Base-by-base conservation (phyloP, 2,329 filamentous ascomycete species). In the Ophiostoma pallidulum region DNA sequence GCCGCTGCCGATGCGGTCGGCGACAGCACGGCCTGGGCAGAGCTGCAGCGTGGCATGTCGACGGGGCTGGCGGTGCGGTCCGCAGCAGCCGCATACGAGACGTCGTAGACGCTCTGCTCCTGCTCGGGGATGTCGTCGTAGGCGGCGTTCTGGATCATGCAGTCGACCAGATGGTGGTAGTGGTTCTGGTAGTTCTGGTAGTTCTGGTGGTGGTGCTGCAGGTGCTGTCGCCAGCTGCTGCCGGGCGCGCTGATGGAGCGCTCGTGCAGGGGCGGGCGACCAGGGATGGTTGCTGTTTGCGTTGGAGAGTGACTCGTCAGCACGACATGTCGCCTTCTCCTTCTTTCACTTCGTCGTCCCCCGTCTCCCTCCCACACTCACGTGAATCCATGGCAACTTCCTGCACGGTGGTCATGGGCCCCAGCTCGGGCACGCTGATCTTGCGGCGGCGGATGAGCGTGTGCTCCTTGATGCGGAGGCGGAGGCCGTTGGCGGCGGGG, bases 381-480 rank as follows among this genome's bases (percentile, higher is more conserved):
- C 81, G 81, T 57, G 81, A 84, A 63, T 85, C 81, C 78, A 84
- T 83, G 44, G 77, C 62, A 41, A 74, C 64, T 58, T 84, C 80
- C 53, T 83, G 78, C 13, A 84, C 80, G 2, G 80, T 83, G 5
- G 79, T 82, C 79, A 83, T 81, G 29, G 77, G 78, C 2, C 77
- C 80, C 41, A 82, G 62, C 52, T 84, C 81, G 9, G 78, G 75
- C 13, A 81, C 74, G 62, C 75, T 82, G 55, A 77, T 67, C 59
- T 84, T 84, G 53, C 79, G 73, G 56, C 80, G 71, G 52, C 78
- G 69, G 42, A 64, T 69, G 49, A 78, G 63, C 54, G 70, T 75
- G 58, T 75, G 72, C 55, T 80, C 75, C 59, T 77, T 80, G 57
- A 77, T 68, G 48, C 75, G 72, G 50, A 74, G 65, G 50, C 73